These are phyloP conservation scores for Trametes cingulata DNA, from an alignment of 768 basidiomycete species.

Conservation along the genomic window DNA sequence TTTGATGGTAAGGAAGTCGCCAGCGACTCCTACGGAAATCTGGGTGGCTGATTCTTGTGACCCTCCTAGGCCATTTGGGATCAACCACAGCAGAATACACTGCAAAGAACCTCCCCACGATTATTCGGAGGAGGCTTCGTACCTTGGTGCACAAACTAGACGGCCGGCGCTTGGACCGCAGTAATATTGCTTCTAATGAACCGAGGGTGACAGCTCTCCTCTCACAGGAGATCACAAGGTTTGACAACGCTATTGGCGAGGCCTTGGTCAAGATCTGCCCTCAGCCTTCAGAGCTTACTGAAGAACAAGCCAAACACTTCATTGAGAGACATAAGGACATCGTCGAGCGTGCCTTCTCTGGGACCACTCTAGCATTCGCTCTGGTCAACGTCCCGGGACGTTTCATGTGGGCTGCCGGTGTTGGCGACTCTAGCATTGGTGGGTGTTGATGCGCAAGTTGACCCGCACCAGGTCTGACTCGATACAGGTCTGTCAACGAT, in stretches of 20 bases:
- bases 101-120: not conserved
- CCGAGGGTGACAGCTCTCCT: not conserved
- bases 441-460: not conserved
- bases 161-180: not conserved
- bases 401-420: slow-evolving; percentile 9
- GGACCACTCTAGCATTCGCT: slow-evolving; percentile 5
- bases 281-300: not conserved
- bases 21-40: no score
- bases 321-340: not conserved
- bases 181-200: not conserved
- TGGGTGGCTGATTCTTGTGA: not conserved
- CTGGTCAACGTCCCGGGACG: not conserved
- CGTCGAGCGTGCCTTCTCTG: slow-evolving; percentile 5
- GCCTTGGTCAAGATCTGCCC: slow-evolving; percentile 2
- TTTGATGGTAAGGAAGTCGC: slow-evolving; percentile 17
- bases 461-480: not conserved
- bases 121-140: not conserved
- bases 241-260: slow-evolving; percentile 2
- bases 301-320: not conserved
- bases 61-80: not conserved
- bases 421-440: slow-evolving; percentile 10
- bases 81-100: not conserved
- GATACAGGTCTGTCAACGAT: not conserved
- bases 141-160: not conserved
- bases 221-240: not conserved